A percentile compares a stretch with the other conserved stretches of the same genome.
These are phyloP conservation scores for Quercus gilva DNA, from an alignment of 306 rosid species.

Conservation along the genomic window DNA sequence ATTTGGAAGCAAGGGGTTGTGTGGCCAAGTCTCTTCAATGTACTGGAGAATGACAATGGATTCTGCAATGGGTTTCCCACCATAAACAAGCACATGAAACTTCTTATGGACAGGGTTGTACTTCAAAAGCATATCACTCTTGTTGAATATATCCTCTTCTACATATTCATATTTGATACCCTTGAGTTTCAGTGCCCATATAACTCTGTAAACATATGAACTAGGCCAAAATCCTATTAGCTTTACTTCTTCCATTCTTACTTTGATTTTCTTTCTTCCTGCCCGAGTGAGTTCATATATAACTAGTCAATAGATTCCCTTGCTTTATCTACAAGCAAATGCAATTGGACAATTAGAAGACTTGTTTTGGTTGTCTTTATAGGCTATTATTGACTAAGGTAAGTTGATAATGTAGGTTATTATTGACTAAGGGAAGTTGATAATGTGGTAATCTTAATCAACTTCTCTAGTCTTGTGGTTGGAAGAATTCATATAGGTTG, in stretches of 20 bases:
- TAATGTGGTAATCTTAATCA: not conserved
- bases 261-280: not conserved
- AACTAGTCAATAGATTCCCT: no score
- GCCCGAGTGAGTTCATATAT: not conserved
- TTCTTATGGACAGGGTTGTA: conserved; percentile 50
- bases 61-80: conserved; percentile 41
- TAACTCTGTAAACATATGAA: conserved; percentile 34
- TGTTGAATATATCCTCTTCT: conserved; percentile 44
- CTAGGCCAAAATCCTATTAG: conserved; percentile 47
- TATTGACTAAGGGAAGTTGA: no score
- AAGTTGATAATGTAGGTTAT: no score
- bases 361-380: no score
- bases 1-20: conserved; percentile 25
- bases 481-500: not conserved
- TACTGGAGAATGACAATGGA: conserved; percentile 46
- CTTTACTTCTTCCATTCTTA: conserved; percentile 45
- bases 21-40: conserved; percentile 43
- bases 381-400: no score
- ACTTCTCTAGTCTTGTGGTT: not conserved
- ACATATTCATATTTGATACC: conserved; percentile 38
- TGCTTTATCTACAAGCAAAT: no score
- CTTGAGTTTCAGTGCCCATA: conserved; percentile 52
- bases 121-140: conserved; percentile 34
- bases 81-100: conserved; percentile 48
- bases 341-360: no score